Conservation (phyloP, 225 moss, liverwort and hornwort species). For the Pseudisothecium myosuroides region DNA sequence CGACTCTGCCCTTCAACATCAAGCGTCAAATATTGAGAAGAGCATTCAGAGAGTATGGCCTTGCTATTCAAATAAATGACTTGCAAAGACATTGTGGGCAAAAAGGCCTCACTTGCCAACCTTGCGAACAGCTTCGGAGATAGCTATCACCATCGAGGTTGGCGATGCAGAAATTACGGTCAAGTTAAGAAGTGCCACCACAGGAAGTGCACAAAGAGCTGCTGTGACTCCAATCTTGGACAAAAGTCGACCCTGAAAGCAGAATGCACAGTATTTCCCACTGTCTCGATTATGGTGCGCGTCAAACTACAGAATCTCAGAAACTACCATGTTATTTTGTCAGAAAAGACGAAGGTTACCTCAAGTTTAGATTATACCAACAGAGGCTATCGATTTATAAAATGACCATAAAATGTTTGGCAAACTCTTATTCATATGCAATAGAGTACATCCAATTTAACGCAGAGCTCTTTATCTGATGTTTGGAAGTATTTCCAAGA, state of each 20-base stretch:
- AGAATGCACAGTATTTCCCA: not conserved
- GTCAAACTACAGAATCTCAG: not conserved
- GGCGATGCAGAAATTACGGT: slow-evolving; percentile 43
- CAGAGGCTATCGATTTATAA: not conserved
- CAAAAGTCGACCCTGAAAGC: slow-evolving; percentile 43
- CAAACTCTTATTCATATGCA: not conserved
- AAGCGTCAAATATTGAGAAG: not conserved
- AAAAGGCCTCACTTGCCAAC: slow-evolving; percentile 44
- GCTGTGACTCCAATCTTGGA: slow-evolving; percentile 35
- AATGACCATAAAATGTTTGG: not conserved
- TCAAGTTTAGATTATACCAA: not conserved
- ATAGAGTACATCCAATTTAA: not conserved
- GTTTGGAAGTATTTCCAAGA: not conserved
- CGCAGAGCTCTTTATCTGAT: not conserved
- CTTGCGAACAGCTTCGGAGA: slow-evolving; percentile 52
- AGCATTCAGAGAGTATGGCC: not conserved
- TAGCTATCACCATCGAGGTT: slow-evolving; percentile 39
- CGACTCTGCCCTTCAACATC: not conserved
- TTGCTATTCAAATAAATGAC: not conserved
- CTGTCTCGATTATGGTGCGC: not conserved
- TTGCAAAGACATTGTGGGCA: not conserved
- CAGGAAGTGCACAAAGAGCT: slow-evolving; percentile 47
- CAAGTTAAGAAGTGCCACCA: slow-evolving; percentile 50
- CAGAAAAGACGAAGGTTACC: not conserved
- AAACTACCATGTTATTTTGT: not conserved